Evolutionary conservation across 2,329 filamentous ascomycete genomes (phyloP), one percentile per base, ranked within the genome.

Genomic region (Penicillium psychrosexuale): DNA sequence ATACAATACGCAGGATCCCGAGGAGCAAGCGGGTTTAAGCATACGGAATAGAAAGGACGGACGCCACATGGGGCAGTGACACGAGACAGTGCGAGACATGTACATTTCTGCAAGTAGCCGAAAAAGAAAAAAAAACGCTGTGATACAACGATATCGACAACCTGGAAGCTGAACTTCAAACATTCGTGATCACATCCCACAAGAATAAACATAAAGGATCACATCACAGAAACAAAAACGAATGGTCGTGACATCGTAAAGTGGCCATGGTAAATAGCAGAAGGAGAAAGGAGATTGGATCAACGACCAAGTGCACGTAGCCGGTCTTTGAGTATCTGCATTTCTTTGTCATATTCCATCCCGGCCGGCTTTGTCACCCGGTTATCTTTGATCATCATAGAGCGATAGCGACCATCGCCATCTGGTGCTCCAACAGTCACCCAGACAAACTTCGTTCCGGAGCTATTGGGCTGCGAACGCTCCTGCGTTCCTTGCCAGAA

Each of bases 361-460:
- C 51, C 62, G 33, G 34, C 39, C 3, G 39, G 39, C 42, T 64
- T 69, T 30, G 30, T 52, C 15, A 53, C 58, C 8, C 48, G 55
- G 5, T 62, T 58, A 13, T 65, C 63, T 49, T 71, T 73, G 15
- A 75, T 52, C 22, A 69, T 66, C 17, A 75, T 59, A 3, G 72
- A 74, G n/a, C 70, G 67, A 57, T 77, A 77, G 27, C 75, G 69
- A 2, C 69, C 72, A 66, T 80, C 77, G 24, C 77, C 77, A 51
- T 76, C 77, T 22, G 73, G 75, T 19, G 76, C 74, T 8, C 77
- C 77, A 15, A 80, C 77, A 0, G 77, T 78, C 24, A 79, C 77
- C 77, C 81, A 82, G 52, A 77, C 77, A 42, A 80, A 76, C 63
- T 80, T 80, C 4, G 67, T 78, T 71, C 67, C 70, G 28, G 82